Evolutionary conservation across 306 rosid species (phyloP).

Genomic region (Nissolia schottii): DNA sequence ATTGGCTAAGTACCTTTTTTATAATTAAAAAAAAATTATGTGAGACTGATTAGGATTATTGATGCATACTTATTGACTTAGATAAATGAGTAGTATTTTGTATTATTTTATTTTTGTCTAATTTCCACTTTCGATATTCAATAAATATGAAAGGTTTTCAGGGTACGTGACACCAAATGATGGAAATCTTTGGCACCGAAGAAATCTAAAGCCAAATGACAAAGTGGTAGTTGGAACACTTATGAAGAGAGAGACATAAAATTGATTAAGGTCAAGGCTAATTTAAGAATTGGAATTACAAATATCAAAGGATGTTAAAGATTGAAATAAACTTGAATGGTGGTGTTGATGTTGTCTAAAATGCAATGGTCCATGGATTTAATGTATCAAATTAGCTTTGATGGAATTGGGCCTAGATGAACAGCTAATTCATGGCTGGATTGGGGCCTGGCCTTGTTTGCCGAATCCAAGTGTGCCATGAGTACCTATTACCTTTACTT

Average conservation of each 20-base stretch:
- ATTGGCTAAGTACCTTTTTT: too few species aligned
- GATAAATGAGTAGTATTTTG: too few species aligned
- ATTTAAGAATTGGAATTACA: neutral
- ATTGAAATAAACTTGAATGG: neutral
- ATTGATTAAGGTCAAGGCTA: neutral
- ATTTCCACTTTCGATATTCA: conserved; percentile 6
- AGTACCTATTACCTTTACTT: neutral
- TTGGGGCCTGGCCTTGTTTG: neutral
- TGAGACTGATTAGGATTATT: too few species aligned
- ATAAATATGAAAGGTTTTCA: neutral
- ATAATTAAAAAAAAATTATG: too few species aligned
- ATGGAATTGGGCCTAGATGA: conserved; percentile 9
- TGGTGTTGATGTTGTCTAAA: neutral
- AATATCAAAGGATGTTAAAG: neutral
- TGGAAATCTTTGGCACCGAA: neutral
- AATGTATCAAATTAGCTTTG: neutral
- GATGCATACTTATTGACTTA: too few species aligned
- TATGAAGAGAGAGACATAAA: neutral
- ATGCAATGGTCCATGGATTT: neutral
- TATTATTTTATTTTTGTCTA: too few species aligned
- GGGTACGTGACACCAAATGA: conserved; percentile 1
- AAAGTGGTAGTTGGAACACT: conserved; percentile 9
- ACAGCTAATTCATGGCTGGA: conserved; percentile 28
- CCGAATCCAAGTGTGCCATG: neutral
- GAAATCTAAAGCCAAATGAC: neutral